Evolutionary conservation across 2,329 filamentous ascomycete species (phyloP), one percentile per base, ranked within the genome.

Genomic region (Colletotrichum tamarilloi): DNA sequence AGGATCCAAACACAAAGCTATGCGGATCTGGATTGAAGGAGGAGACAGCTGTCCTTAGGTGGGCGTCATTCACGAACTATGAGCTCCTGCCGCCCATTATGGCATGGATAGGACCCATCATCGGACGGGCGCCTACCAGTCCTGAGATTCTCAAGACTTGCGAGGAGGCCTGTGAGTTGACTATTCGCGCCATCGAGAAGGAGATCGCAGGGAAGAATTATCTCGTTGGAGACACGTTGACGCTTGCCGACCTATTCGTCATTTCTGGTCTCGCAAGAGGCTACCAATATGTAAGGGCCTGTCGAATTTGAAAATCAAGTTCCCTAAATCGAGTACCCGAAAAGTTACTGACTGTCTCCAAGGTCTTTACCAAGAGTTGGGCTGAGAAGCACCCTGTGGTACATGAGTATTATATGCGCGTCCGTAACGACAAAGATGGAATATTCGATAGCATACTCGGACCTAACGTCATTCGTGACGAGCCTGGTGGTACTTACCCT

Each of bases 321-420:
- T 35, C 9, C 32, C 32, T 35, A 5, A 12, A 35, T 35, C 4
- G 3, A 35, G 32, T 12, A 35, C 2, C 11, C 32, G 11, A 12
- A 35, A 35, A 35, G 4, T 22, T 53, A 22, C 52, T 7, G 1
- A 24, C 19, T 16, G 7, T 6, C 5, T 14, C 49, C 22, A 14
- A 67, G 64, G 55, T 67, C 2, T 67, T 67, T 26, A 67, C 64
- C 4, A 67, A 67, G 5, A 28, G 38, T 22, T 67, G 64, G 64
- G 63, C 53, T 0, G 35, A 42, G 1, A 67, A 67, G 16, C 63
- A 67, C 12, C 35, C 63, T 1, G 3, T 35, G 7, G 26, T 67
- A 0, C 53, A 59, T 24, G 63, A 52, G 19, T 67, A 67, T 19
- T 67, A 67, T 2, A 67, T 58, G 53, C 30, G 24, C 19, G 58